A percentile compares a stretch with the other conserved stretches of the same genome.
Conservation (phyloP, 306 rosid species). For the Heteromeles arbutifolia region DNA sequence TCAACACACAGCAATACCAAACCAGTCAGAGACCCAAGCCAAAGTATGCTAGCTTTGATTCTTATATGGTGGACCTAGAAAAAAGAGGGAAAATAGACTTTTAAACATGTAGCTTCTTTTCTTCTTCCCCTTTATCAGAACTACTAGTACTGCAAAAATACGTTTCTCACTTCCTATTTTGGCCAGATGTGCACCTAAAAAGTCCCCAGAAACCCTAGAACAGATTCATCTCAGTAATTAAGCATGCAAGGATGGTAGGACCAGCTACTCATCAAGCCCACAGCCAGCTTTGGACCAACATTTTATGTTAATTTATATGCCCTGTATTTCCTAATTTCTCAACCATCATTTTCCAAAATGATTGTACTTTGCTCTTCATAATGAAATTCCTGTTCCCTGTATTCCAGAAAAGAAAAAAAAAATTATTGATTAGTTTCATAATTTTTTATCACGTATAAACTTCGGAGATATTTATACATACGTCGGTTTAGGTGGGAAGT, state of each 20-base stretch:
- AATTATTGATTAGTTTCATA: neutral
- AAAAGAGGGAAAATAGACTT: neutral
- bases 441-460: neutral
- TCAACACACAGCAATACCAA: too few relatives aligned
- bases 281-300: constrained; percentile 1
- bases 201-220: constrained; percentile 33
- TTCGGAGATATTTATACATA: neutral
- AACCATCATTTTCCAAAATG: neutral
- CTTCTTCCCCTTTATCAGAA: constrained; percentile 12
- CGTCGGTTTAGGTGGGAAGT: neutral
- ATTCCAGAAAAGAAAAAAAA: neutral
- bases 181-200: constrained; percentile 1
- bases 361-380: neutral
- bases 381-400: too few relatives aligned
- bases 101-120: neutral
- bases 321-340: neutral
- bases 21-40: constrained; percentile 14
- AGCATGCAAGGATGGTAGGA: constrained; percentile 14
- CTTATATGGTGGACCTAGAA: neutral
- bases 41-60: neutral
- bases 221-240: neutral
- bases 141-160: neutral
- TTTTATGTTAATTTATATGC: neutral
- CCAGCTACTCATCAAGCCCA: neutral
- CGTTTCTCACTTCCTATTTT: constrained; percentile 11